A percentile compares a stretch with the other conserved stretches of the same genome.
Conservation (phyloP, 306 rosid species). For the Casuarina glauca region DNA sequence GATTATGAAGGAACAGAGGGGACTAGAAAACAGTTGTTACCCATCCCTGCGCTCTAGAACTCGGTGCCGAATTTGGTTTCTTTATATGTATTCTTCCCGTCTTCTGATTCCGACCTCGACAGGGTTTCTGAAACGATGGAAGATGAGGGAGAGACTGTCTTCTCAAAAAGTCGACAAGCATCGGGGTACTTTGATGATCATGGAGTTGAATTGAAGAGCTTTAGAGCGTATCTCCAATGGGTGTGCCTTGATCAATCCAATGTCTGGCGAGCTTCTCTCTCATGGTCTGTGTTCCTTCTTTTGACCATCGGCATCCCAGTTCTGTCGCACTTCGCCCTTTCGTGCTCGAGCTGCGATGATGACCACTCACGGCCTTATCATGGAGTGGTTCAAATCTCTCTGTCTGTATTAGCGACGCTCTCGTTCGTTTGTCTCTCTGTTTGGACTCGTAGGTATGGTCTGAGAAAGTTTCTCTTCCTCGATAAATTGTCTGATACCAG, state of each 20-base stretch:
- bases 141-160: slow-evolving; percentile 32
- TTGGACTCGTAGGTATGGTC: slow-evolving; percentile 62
- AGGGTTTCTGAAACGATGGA: slow-evolving; percentile 47
- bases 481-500: slow-evolving; percentile 59
- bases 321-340: slow-evolving; percentile 61
- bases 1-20: background rate
- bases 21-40: background rate
- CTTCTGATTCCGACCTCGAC: slow-evolving; percentile 2
- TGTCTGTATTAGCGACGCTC: slow-evolving; percentile 50
- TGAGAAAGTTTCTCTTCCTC: slow-evolving; percentile 67
- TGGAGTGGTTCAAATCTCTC: slow-evolving; percentile 60
- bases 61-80: background rate
- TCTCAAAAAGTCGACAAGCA: slow-evolving; percentile 8
- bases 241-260: slow-evolving; percentile 71
- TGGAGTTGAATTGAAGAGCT: slow-evolving; percentile 44
- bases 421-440: slow-evolving; percentile 58
- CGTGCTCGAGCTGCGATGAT: slow-evolving; percentile 63
- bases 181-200: slow-evolving; percentile 23
- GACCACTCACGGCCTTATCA: slow-evolving; percentile 77
- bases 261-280: slow-evolving; percentile 35
- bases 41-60: background rate
- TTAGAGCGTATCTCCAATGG: slow-evolving; percentile 59
- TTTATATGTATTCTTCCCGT: slow-evolving; percentile 28
- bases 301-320: slow-evolving; percentile 59
- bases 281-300: slow-evolving; percentile 66